Evolutionary conservation across 1,284 basidiomycete genomes (phyloP), one percentile per base, ranked within the genome.

Genomic region (Porogramme epimiltina): DNA sequence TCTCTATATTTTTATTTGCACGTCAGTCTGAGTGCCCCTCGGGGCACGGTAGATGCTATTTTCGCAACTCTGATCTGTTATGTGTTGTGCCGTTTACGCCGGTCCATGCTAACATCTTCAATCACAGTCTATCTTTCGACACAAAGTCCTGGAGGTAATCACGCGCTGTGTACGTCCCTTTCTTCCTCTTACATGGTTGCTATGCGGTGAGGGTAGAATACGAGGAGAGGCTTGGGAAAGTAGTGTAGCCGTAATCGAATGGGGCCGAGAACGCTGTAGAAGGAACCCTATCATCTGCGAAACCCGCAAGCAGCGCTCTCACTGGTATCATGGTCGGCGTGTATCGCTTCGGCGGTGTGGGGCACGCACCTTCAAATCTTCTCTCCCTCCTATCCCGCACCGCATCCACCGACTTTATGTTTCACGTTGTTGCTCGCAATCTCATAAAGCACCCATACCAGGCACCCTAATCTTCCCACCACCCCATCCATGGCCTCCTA

Each of bases 1-100:
- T 33, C 33, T 41, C 26, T 51, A 42, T 48, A 56, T 40, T 42
- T n/a, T 47, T 33, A 50, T 80, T 79, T 81, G 77, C 79, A 79
- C 76, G 77, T 79, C 79, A 78, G 78, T 76, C 77, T 55, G 76
- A 80, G 64, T 64, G 62, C 52, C 55, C 46, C 36, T 49, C 39
- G 20, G 23, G 60, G 53, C 63, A 61, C 63, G 59, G 33, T 71
- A 57, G 76, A 78, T 69, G 77, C 62, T 54, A 75, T 49, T 58
- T 63, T 68, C 70, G 69, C 73, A 62, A 71, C 68, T 56, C 53
- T 64, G 58, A 62, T 52, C 22, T n/a, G 48, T 45, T 23, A n/a
- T n/a, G n/a, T n/a, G n/a, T n/a, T n/a, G n/a, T n/a, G n/a, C n/a
- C n/a, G n/a, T n/a, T n/a, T n/a, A n/a, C n/a, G n/a, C n/a, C n/a